A percentile compares a stretch with the other conserved stretches of the same genome.
These are phyloP conservation scores for Purshia tridentata DNA, from an alignment of 306 rosid genomes.

Conservation along the genomic window DNA sequence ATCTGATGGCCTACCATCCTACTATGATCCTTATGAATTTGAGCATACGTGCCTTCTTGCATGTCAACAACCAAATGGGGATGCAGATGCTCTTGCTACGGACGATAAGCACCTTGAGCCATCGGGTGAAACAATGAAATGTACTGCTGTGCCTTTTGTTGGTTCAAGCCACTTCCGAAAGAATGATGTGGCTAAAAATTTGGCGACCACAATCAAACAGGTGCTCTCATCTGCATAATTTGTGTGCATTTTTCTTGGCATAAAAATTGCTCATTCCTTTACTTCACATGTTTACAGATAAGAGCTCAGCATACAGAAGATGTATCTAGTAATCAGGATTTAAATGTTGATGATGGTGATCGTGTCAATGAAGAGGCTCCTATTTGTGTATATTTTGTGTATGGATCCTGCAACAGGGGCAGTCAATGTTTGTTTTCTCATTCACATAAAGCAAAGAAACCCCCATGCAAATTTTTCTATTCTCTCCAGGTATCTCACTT, in stretches of 20 bases:
- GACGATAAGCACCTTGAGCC: constrained; percentile 42
- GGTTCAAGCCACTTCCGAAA: constrained; percentile 40
- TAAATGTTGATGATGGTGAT: constrained; percentile 25
- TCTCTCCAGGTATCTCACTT: constrained; percentile 61
- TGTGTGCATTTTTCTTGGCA: constrained; percentile 4
- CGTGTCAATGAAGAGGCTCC: constrained; percentile 37
- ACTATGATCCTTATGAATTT: constrained; percentile 50
- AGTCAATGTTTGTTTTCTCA: constrained; percentile 66
- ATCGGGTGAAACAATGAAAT: constrained; percentile 49
- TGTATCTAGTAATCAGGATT: constrained; percentile 35
- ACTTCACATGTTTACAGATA: constrained; percentile 46
- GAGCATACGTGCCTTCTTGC: constrained; percentile 53
- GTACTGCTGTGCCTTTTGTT: constrained; percentile 63
- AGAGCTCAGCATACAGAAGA: constrained; percentile 45
- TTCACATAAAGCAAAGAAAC: constrained; percentile 53
- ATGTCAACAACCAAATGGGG: constrained; percentile 38
- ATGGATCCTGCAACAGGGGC: constrained; percentile 63
- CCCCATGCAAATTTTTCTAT: constrained; percentile 67
- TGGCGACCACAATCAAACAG: constrained; percentile 62
- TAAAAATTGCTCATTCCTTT: constrained; percentile 20
- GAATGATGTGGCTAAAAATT: constrained; percentile 50
- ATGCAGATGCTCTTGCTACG: constrained; percentile 34
- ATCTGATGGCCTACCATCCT: constrained; percentile 49
- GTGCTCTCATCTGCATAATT: constrained; percentile 43
- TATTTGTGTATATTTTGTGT: constrained; percentile 52